A percentile compares a stretch with the other conserved stretches of the same genome.
phyloP scores from a whole-genome alignment of 768 basidiomycete genomes.

The Kwoniella sp. region DNA sequence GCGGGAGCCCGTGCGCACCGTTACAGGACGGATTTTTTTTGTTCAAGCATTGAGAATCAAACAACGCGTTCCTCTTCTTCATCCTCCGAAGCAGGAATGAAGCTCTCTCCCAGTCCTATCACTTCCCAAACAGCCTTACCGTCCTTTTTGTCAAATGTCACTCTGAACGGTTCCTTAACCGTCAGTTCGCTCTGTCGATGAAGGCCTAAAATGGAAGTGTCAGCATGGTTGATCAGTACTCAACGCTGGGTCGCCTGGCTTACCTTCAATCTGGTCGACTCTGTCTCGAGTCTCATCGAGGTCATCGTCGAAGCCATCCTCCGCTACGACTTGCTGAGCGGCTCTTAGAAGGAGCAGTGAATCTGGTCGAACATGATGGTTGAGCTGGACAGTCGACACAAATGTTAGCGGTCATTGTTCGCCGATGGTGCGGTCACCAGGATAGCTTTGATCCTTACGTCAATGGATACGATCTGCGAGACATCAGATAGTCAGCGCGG shows the following conservation, averaged over 20 bases:
- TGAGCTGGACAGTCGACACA: constrained; percentile 59
- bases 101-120: constrained; percentile 61
- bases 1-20: no score
- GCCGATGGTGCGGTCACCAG: not conserved
- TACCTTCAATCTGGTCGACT: constrained; percentile 82
- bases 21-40: no score
- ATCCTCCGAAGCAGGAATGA: constrained; percentile 60
- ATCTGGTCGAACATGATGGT: constrained; percentile 77
- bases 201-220: constrained; percentile 34
- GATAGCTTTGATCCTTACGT: constrained; percentile 61
- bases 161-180: constrained; percentile 54
- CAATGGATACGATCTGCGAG: constrained; percentile 72
- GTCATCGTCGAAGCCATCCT: constrained; percentile 77
- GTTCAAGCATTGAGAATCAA: not conserved
- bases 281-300: constrained; percentile 72
- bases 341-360: constrained; percentile 75
- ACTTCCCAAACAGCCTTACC: constrained; percentile 45
- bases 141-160: constrained; percentile 39
- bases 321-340: constrained; percentile 69
- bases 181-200: constrained; percentile 55
- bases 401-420: not conserved
- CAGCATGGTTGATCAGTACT: no score
- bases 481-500: constrained; percentile 67
- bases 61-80: constrained; percentile 49
- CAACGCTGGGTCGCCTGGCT: not conserved